Conservation (phyloP, 495 filamentous ascomycete species). For the Daldinia bambusicola region DNA sequence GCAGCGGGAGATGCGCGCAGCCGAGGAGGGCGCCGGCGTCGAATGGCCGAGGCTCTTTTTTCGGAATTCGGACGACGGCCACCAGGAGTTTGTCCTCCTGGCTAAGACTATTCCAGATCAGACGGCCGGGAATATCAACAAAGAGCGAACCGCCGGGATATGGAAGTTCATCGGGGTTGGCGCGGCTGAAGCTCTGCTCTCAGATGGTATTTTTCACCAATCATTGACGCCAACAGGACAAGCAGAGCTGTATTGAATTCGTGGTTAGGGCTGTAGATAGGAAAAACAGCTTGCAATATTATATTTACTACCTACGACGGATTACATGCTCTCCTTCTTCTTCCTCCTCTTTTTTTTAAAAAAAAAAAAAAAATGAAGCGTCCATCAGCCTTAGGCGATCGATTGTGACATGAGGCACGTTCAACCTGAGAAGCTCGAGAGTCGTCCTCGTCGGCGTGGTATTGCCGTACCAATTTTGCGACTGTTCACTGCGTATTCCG, state of each 20-base stretch:
- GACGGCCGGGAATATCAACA: conserved; percentile 55
- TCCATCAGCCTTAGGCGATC: too few relatives aligned
- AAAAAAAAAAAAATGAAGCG: too few relatives aligned
- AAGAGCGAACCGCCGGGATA: conserved; percentile 55
- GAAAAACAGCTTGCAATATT: background rate
- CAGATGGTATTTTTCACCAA: conserved; percentile 23
- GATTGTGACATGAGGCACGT: too few relatives aligned
- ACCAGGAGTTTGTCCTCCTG: background rate
- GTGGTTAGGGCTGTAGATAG: background rate
- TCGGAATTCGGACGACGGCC: background rate
- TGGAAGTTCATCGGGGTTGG: conserved; percentile 33
- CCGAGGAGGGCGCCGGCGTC: conserved; percentile 62
- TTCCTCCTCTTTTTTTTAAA: too few relatives aligned
- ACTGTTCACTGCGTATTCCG: background rate
- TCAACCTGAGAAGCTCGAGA: too few relatives aligned
- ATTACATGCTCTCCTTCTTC: too few relatives aligned
- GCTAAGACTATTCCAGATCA: conserved; percentile 23
- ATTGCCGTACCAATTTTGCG: background rate
- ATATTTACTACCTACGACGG: background rate
- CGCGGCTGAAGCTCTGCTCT: conserved; percentile 27
- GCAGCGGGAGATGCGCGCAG: conserved; percentile 68
- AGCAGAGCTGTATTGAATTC: background rate
- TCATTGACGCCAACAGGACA: conserved; percentile 41
- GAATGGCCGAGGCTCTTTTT: conserved; percentile 60
- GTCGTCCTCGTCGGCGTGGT: background rate